Conservation (phyloP, 257 asterid species). For the Paulownia fortunei region DNA sequence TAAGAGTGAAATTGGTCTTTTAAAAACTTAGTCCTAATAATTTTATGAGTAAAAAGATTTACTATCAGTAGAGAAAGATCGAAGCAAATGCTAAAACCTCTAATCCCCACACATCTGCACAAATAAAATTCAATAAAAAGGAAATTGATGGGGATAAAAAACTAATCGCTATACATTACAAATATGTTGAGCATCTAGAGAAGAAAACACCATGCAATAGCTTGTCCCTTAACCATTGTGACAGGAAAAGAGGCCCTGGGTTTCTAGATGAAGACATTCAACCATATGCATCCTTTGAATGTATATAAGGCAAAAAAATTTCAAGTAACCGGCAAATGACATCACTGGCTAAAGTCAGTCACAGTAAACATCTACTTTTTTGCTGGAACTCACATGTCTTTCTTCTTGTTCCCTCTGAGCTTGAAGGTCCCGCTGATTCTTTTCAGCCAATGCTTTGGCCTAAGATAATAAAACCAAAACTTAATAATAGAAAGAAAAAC, state of each 20-base stretch:
- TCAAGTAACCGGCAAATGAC: conserved; percentile 7
- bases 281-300: background rate
- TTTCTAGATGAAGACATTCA: background rate
- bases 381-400: conserved; percentile 80
- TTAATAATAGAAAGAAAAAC: conserved; percentile 25
- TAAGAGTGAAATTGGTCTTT: background rate
- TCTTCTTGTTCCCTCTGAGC: conserved; percentile 97
- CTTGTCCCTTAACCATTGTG: conserved; percentile 17
- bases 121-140: conserved; percentile 15
- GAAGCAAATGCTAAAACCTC: conserved; percentile 12
- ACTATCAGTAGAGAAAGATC: conserved; percentile 2
- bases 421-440: conserved; percentile 93
- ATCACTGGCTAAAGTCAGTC: conserved; percentile 2
- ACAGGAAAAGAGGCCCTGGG: background rate
- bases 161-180: background rate
- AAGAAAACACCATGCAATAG: conserved; percentile 9
- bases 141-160: background rate
- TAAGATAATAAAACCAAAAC: conserved; percentile 41
- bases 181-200: conserved; percentile 5
- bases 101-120: background rate
- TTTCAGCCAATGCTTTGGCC: conserved; percentile 98
- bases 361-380: conserved; percentile 3
- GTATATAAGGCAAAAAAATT: background rate
- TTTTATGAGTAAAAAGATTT: conserved; percentile 1
- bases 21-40: background rate